Conservation (phyloP, 176 grass and related monocot species). For the maize (Zea mays) region Zm-B73-REFERENCE-NAM-5.0 NC_050096.1:222823001-222823500, state of each 20-base stretch:
- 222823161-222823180: not conserved
- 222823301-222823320: slow-evolving; percentile 66
- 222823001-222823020: slow-evolving; percentile 70
- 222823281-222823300: slow-evolving; percentile 53
- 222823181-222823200: slow-evolving; percentile 6
- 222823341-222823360: slow-evolving; percentile 75
- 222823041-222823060: slow-evolving; percentile 58
- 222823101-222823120: slow-evolving; percentile 34
- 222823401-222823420: not conserved
- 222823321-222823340: slow-evolving; percentile 88
- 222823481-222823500: not conserved
- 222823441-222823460: not conserved
- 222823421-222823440: not conserved
- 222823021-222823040: slow-evolving; percentile 56
- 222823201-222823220: not conserved
- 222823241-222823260: slow-evolving; percentile 29
- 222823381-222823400: not conserved
- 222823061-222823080: slow-evolving; percentile 4
- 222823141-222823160: not conserved
- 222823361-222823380: slow-evolving; percentile 70
- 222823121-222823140: slow-evolving; percentile 7
- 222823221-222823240: slow-evolving; percentile 12
- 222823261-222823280: slow-evolving; percentile 67
- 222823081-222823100: slow-evolving; percentile 12
- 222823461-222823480: slow-evolving; percentile 1